Percentiles rank a stretch among this genome's conserved stretches.
Evolutionary conservation across 495 filamentous ascomycete genomes (phyloP).

Genomic region (Xylaria venustula): DNA sequence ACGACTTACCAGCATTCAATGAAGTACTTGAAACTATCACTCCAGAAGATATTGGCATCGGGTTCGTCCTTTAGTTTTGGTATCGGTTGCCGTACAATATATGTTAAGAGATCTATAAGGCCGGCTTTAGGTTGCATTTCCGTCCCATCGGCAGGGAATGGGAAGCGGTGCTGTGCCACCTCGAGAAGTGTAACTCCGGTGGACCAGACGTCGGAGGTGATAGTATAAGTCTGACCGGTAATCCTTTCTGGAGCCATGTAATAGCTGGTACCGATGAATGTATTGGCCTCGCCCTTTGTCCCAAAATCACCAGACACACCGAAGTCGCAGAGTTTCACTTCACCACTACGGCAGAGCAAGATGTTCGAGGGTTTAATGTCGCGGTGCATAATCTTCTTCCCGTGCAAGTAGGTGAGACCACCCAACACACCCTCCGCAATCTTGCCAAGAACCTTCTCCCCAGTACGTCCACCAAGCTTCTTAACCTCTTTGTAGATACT

Average conservation of each 20-base stretch:
- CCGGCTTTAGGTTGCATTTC: constrained; percentile 83
- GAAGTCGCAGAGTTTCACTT: constrained; percentile 97
- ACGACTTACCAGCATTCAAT: constrained; percentile 97
- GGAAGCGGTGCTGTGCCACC: constrained; percentile 96
- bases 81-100: constrained; percentile 94
- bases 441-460: constrained; percentile 98
- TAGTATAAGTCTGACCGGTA: constrained; percentile 95
- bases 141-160: constrained; percentile 93
- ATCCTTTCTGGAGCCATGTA: constrained; percentile 99
- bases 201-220: constrained; percentile 97
- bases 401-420: constrained; percentile 93
- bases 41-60: constrained; percentile 78
- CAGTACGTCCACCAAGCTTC: constrained; percentile 87
- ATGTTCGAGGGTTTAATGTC: constrained; percentile 99
- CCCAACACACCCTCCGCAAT: constrained; percentile 93
- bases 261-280: constrained; percentile 97
- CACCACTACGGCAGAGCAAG: constrained; percentile 84
- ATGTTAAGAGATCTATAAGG: constrained; percentile 91
- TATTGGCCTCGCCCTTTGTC: constrained; percentile 97
- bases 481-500: constrained; percentile 97
- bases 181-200: constrained; percentile 93
- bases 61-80: constrained; percentile 96
- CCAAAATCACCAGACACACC: constrained; percentile 97
- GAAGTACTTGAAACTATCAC: constrained; percentile 96
- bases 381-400: constrained; percentile 95